Evolutionary conservation across 371 early-diverging fungal species (phyloP), one percentile per base, ranked within the genome.

Genomic region (Phascolomyces articulosus): DNA sequence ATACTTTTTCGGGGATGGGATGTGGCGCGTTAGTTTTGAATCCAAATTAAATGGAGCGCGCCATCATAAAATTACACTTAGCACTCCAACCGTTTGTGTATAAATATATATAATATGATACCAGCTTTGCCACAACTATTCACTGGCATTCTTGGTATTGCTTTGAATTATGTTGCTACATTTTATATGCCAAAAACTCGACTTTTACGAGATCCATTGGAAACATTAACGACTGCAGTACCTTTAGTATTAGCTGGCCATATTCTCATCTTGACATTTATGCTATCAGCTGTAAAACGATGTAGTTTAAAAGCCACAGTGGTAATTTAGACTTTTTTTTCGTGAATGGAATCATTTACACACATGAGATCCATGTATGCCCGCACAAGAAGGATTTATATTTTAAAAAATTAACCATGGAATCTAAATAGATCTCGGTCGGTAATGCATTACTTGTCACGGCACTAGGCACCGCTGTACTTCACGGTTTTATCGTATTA

Each of bases 171-270:
- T 66, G 62, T 61, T 4, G 76, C 74, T 10, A 75, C 74, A 4
- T 80, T 80, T 41, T 68, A 68, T 28, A 38, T 77, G 47, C 78
- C 81, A 9, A 29, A 64, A 11, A 75, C 76, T 11, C 66, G 69
- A 53, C 69, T 80, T 26, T 60, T 80, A 31, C 64, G 77, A 49
- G 78, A 77, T 63, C 81, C 81, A 23, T 60, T 80, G 3, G 63
- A 63, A 20, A 77, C 81, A 11, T 62, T 80, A 4, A 65, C 68
- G 2, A 68, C 72, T 11, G 72, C 78, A 2, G 62, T 80, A 18
- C 81, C 81, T 15, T 44, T 70, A n/a, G 59, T 80, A 7, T 51
- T 75, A 16, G 24, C 70, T 3, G 81, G 72, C 26, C 78, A 80
- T 64, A 44, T 68, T 16, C 18, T 60, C 11, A 51, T 80, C 18